phyloP scores from a whole-genome alignment of 2,329 filamentous ascomycete species.

The Westerdykella ornata region DNA sequence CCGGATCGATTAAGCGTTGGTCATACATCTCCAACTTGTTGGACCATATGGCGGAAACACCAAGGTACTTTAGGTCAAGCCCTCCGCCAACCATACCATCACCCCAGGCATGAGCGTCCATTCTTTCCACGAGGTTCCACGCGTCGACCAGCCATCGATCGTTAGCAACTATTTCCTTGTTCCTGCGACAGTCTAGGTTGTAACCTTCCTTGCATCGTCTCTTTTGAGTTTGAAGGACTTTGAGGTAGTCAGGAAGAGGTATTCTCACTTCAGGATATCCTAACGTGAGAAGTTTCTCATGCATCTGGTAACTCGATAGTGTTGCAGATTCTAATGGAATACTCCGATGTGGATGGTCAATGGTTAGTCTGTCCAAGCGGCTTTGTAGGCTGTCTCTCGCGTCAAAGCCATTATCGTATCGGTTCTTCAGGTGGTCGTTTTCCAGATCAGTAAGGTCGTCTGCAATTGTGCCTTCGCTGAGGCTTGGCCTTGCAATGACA shows the following conservation, averaged over 20 bases:
- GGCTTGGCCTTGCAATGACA: conserved; percentile 27
- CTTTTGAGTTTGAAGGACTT: conserved; percentile 39
- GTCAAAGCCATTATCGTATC: conserved; percentile 20
- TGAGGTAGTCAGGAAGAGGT: conserved; percentile 30
- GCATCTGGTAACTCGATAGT: conserved; percentile 30
- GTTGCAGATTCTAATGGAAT: conserved; percentile 22
- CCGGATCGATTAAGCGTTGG: conserved; percentile 30
- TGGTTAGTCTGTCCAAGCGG: conserved; percentile 26
- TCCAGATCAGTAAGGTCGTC: conserved; percentile 33
- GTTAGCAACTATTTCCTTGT: conserved; percentile 61
- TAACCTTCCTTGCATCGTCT: conserved; percentile 53
- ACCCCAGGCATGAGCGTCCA: conserved; percentile 56
- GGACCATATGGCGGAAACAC: conserved; percentile 65
- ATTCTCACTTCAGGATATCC: conserved; percentile 32
- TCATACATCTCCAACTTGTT: conserved; percentile 56
- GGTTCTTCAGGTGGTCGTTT: conserved; percentile 24
- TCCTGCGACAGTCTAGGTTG: conserved; percentile 54
- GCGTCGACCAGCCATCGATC: conserved; percentile 69
- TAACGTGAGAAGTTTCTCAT: conserved; percentile 33
- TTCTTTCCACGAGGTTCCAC: conserved; percentile 70
- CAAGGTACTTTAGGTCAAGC: conserved; percentile 69
- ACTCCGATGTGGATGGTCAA: conserved; percentile 29
- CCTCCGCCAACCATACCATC: conserved; percentile 63
- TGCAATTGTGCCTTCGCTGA: conserved; percentile 24
- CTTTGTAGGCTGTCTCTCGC: conserved; percentile 19